These are phyloP conservation scores for Pseudoturritis turrita DNA, from an alignment of 345 rosid genomes.

Conservation along the genomic window DNA sequence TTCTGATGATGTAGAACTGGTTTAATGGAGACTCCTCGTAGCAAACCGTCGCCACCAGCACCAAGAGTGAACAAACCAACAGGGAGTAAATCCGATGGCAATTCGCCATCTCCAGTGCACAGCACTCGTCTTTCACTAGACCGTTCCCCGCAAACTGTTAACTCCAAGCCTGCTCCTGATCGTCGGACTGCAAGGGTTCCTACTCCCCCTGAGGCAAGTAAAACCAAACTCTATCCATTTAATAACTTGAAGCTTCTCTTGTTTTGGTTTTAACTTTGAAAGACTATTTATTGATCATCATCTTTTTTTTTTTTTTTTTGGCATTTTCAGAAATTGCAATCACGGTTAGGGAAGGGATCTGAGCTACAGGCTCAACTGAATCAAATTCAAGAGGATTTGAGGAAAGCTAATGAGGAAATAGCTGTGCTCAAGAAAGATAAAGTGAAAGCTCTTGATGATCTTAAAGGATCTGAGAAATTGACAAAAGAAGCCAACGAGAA, in stretches of 20 bases:
- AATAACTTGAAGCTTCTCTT: background rate
- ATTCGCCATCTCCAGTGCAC: conserved; percentile 52
- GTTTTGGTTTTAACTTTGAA: conserved; percentile 5
- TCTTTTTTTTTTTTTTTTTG: background rate
- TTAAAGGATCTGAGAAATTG: conserved; percentile 57
- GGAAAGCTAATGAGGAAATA: conserved; percentile 70
- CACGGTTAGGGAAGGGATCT: conserved; percentile 51
- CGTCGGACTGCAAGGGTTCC: conserved; percentile 61
- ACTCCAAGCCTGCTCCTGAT: conserved; percentile 60
- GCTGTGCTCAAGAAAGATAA: conserved; percentile 70
- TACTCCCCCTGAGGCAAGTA: conserved; percentile 67
- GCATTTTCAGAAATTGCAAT: conserved; percentile 49
- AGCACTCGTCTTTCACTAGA: conserved; percentile 63
- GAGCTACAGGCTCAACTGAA: conserved; percentile 68
- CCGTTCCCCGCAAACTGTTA: conserved; percentile 58
- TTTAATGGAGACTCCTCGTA: conserved; percentile 73
- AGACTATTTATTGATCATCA: background rate
- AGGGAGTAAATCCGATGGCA: conserved; percentile 55
- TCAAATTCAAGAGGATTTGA: conserved; percentile 68
- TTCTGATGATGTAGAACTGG: conserved; percentile 54
- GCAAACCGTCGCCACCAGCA: conserved; percentile 61
- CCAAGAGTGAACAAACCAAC: conserved; percentile 57
- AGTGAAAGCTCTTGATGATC: conserved; percentile 60
- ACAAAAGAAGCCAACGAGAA: conserved; percentile 73
- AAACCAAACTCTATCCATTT: background rate